Percentiles rank a stretch among this genome's conserved stretches.
Conservation (phyloP, 2,329 filamentous ascomycete genomes). For the Colletotrichum tofieldiae region DNA sequence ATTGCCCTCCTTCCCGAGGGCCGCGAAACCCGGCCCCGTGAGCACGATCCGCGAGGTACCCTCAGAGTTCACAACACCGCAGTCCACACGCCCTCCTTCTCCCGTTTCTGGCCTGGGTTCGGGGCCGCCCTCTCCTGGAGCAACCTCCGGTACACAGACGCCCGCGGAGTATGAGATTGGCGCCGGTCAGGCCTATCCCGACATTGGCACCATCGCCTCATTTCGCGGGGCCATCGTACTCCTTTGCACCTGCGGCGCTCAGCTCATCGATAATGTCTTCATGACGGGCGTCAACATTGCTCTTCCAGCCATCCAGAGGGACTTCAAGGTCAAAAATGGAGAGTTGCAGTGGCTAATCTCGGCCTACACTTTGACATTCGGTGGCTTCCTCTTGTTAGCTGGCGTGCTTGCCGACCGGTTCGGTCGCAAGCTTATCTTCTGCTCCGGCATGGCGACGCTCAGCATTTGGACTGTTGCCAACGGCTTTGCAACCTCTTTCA, state of each 20-base stretch:
- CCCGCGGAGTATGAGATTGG: constrained; percentile 24
- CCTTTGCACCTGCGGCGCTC: constrained; percentile 32
- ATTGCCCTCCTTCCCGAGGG: constrained; percentile 26
- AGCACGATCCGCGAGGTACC: constrained; percentile 36
- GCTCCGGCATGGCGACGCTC: constrained; percentile 33
- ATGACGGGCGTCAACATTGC: constrained; percentile 35
- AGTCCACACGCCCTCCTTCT: constrained; percentile 35
- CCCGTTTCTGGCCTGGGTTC: constrained; percentile 20
- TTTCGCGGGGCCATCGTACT: constrained; percentile 29
- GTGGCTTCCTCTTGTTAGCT: constrained; percentile 29
- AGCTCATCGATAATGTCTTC: constrained; percentile 32
- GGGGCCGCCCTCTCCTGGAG: constrained; percentile 21
- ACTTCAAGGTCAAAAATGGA: constrained; percentile 25
- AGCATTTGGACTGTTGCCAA: constrained; percentile 35
- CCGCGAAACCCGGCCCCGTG: constrained; percentile 30
- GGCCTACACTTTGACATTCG: constrained; percentile 38
- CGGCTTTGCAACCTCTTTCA: constrained; percentile 31
- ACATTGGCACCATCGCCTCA: constrained; percentile 31
- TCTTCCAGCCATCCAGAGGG: constrained; percentile 30
- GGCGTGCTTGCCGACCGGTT: constrained; percentile 37
- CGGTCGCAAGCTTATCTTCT: constrained; percentile 38
- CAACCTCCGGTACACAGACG: background rate
- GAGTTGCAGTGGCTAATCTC: constrained; percentile 39
- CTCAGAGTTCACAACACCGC: constrained; percentile 30
- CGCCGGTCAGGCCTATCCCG: constrained; percentile 31